phyloP scores from a whole-genome alignment of 2,329 filamentous ascomycete species.

The Arthrobotrys pseudoclavata region DNA sequence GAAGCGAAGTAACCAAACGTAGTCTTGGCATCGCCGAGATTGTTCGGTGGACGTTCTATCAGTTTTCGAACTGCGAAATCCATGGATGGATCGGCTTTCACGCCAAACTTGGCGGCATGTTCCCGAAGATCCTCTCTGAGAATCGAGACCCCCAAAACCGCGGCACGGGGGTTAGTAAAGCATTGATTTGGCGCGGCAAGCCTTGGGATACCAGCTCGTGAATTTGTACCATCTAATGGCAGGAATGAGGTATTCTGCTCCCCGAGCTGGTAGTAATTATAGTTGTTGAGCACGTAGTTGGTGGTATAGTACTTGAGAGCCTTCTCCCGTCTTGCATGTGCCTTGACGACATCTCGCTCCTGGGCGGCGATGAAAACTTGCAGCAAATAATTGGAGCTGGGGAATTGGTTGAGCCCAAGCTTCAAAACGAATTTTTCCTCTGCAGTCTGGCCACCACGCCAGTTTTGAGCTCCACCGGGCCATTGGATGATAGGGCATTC shows the following conservation, averaged over 20 bases:
- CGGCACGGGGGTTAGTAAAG: slow-evolving; percentile 82
- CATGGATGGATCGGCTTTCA: slow-evolving; percentile 84
- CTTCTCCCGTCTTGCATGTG: slow-evolving; percentile 72
- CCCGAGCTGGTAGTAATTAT: slow-evolving; percentile 75
- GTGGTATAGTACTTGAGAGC: slow-evolving; percentile 85
- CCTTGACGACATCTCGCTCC: slow-evolving; percentile 70
- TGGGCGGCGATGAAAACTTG: slow-evolving; percentile 65
- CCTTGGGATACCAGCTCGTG: slow-evolving; percentile 66
- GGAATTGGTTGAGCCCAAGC: slow-evolving; percentile 80
- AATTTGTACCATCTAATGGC: slow-evolving; percentile 77
- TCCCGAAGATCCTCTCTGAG: slow-evolving; percentile 80
- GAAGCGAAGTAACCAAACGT: slow-evolving; percentile 87
- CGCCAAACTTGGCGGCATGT: slow-evolving; percentile 88
- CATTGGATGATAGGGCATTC: slow-evolving; percentile 84
- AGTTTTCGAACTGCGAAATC: slow-evolving; percentile 80
- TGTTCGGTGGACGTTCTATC: slow-evolving; percentile 78
- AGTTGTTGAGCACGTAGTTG: slow-evolving; percentile 83
- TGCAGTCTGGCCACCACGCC: slow-evolving; percentile 67
- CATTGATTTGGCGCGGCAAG: slow-evolving; percentile 81
- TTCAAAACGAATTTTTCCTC: slow-evolving; percentile 81
- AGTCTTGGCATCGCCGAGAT: slow-evolving; percentile 75
- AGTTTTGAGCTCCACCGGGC: slow-evolving; percentile 77
- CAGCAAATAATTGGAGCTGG: slow-evolving; percentile 80
- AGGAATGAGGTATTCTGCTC: slow-evolving; percentile 73
- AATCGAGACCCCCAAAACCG: slow-evolving; percentile 84